Conservation (phyloP, 352 stramenopile species). For the Phytophthora crassamura region DNA sequence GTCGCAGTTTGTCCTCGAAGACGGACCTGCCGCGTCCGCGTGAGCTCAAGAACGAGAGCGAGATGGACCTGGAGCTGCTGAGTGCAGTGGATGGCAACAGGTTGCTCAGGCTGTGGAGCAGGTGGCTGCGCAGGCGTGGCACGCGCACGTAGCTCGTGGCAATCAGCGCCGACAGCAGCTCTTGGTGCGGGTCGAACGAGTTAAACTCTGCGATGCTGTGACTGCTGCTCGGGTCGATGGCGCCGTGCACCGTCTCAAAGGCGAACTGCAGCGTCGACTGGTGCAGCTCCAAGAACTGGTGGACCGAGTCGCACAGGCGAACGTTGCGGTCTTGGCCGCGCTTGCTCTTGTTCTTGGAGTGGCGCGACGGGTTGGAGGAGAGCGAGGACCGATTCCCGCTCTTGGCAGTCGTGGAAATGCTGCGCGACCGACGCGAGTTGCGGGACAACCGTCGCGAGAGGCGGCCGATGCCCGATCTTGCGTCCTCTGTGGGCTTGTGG, state of each 20-base stretch:
- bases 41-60: conserved; percentile 28
- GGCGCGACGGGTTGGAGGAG: conserved; percentile 5
- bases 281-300: conserved; percentile 68
- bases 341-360: conserved; percentile 19
- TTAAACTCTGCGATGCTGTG: conserved; percentile 28
- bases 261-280: conserved; percentile 65
- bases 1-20: conserved; percentile 50
- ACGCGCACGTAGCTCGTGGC: conserved; percentile 65
- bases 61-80: conserved; percentile 29
- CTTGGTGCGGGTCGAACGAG: conserved; percentile 37
- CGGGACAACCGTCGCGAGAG: conserved; percentile 29
- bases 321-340: conserved; percentile 27
- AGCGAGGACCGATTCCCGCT: conserved; percentile 11
- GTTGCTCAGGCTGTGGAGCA: conserved; percentile 55
- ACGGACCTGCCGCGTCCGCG: conserved; percentile 45
- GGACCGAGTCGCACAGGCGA: conserved; percentile 56
- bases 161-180: conserved; percentile 52
- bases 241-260: conserved; percentile 41
- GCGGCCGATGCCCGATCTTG: conserved; percentile 21
- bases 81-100: conserved; percentile 23
- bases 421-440: conserved; percentile 31
- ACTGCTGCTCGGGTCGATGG: conserved; percentile 24
- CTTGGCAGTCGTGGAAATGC: conserved; percentile 25
- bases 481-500: conserved; percentile 45
- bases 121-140: conserved; percentile 55